These are phyloP conservation scores for Austroboletus festivus DNA, from an alignment of 768 basidiomycete genomes.

Conservation along the genomic window DNA sequence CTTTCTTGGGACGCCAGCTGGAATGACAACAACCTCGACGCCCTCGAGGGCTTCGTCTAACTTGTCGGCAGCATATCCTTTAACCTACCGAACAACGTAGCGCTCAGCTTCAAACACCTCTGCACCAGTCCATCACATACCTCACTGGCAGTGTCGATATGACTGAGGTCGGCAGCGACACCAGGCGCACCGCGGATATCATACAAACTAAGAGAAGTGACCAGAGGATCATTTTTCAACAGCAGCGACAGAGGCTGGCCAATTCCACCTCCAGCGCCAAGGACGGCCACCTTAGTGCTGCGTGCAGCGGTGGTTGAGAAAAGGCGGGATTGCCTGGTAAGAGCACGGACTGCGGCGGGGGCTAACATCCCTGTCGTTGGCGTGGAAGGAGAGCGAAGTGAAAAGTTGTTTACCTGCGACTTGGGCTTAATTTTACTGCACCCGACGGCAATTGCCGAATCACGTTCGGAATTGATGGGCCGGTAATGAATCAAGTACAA, in stretches of 20 bases:
- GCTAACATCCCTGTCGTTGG: constrained; percentile 55
- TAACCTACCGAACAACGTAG: constrained; percentile 50
- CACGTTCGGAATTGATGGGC: too few relatives aligned
- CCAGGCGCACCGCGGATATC: constrained; percentile 43
- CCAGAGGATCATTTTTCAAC: constrained; percentile 89
- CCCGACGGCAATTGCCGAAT: constrained; percentile 16
- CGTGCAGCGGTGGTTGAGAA: constrained; percentile 75
- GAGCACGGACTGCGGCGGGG: constrained; percentile 57
- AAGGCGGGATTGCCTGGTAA: constrained; percentile 54
- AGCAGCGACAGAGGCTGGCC: constrained; percentile 90
- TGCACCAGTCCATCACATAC: constrained; percentile 39
- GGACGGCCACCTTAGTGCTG: constrained; percentile 88
- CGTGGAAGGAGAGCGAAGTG: background rate
- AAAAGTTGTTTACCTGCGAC: too few relatives aligned
- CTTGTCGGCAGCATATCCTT: constrained; percentile 79
- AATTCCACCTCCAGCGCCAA: constrained; percentile 98
- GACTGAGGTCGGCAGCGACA: constrained; percentile 96
- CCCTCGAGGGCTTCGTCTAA: constrained; percentile 88
- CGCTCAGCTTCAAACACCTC: constrained; percentile 1
- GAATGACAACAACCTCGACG: constrained; percentile 91
- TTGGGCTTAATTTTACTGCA: constrained; percentile 7
- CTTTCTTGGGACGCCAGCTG: constrained; percentile 99
- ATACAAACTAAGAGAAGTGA: constrained; percentile 72
- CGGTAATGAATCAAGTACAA: too few relatives aligned
- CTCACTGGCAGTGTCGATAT: constrained; percentile 87